Percentiles rank a stretch among this genome's conserved stretches.
These are phyloP conservation scores for Ophiosphaerella herpotricha DNA, from an alignment of 2,329 filamentous ascomycete species.

Conservation along the genomic window DNA sequence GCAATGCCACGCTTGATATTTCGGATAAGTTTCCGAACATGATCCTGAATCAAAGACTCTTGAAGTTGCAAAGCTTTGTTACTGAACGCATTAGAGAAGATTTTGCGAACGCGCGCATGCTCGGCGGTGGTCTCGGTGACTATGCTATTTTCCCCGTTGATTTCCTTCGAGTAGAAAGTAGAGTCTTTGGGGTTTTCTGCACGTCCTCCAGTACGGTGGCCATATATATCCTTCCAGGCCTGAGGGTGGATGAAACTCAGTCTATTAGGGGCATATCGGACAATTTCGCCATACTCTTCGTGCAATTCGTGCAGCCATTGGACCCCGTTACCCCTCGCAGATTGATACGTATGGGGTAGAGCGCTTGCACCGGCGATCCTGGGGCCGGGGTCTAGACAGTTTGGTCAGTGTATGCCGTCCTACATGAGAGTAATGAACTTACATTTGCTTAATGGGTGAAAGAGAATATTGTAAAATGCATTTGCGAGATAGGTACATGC, in stretches of 20 bases:
- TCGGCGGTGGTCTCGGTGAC: background rate
- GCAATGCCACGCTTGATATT: background rate
- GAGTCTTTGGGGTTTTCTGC: conserved; percentile 7
- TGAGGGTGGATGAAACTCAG: conserved; percentile 15
- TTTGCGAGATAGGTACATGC: too few species aligned
- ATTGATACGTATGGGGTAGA: too few species aligned
- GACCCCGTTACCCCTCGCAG: too few species aligned
- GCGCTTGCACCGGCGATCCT: too few species aligned
- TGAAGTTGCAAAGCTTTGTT: too few species aligned
- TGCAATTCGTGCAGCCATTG: conserved; percentile 27
- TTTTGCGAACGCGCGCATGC: conserved; percentile 19
- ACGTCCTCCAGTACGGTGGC: conserved; percentile 10
- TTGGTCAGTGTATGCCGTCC: too few species aligned
- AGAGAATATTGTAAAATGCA: too few species aligned
- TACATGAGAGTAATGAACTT: too few species aligned
- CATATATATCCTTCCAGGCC: conserved; percentile 28
- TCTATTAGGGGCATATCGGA: conserved; percentile 23
- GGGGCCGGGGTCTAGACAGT: too few species aligned
- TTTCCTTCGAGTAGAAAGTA: background rate
- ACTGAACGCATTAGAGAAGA: conserved; percentile 38
- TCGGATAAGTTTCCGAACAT: background rate
- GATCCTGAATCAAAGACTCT: background rate
- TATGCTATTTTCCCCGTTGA: background rate
- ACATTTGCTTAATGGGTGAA: too few species aligned
- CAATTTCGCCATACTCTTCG: conserved; percentile 35